Base-by-base conservation (phyloP, 2,329 filamentous ascomycete genomes). In the Lachnellula suecica region DNA sequence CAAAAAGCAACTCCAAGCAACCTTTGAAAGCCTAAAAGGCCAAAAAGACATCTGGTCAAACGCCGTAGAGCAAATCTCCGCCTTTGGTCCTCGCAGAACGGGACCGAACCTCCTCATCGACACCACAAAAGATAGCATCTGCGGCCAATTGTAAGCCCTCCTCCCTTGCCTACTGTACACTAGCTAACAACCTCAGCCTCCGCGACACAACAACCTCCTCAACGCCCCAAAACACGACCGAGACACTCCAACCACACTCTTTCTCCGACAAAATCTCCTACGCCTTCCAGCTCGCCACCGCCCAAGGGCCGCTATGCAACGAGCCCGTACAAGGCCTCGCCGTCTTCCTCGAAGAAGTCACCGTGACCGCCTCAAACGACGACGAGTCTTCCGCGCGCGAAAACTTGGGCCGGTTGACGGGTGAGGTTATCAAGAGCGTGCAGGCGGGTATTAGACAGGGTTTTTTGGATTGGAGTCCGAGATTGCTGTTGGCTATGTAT, bases 401-500 rank as follows among this genome's bases (percentile, higher is more conserved):
- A 61, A 83, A 81, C 47, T 76, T 91, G 15, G 88, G 89, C 63
- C 87, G 92, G 2, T 76, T 97, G 1, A 97, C 92, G 0, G 91
- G 94, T 57, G 94, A 97, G 72, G 84, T 96, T 41, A 96, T 99
- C 74, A 91, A 91, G 70, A 87, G 89, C 0, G 85, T 93, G 17
- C 90, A 93, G 61, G 85, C 90, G 42, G 82, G 86, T n/a, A 91
- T 99, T 56, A 83, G 87, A 46, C 78, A 86, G 58, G 93, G 87
- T 20, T 96, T 97, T 76, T 77, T 97, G 17, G 94, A 97, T 76
- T 99, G 94, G 94, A 93, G 88, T 35, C 89, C 94, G 0, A 85
- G 94, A n/a, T 82, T 99, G 61, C 84, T 97, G 74, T 83, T 99
- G 41, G 94, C 94, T 47, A 97, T 97, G 91, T 99, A 99, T 75